Evolutionary conservation across 2,329 filamentous ascomycete genomes (phyloP), one percentile per base, ranked within the genome.

Genomic region (Fusarium anguioides): DNA sequence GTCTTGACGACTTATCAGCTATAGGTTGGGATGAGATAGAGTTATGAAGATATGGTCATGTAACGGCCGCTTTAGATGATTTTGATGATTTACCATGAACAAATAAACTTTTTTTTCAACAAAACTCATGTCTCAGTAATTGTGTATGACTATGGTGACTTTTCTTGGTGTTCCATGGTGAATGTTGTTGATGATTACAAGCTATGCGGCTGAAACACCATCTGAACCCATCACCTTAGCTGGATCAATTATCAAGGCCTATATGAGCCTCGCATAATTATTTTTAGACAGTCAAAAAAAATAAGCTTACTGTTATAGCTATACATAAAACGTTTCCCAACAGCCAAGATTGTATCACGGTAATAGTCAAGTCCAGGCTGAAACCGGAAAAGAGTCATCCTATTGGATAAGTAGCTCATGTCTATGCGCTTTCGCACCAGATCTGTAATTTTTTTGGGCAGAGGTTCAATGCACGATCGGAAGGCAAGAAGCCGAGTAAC

Each of bases 1-100:
- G 76, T 79, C 8, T 55, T 76, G 58, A 74, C 76, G 2, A 73
- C 62, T 23, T 79, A 76, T 45, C 67, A 64, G 18, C 46, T 75
- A 61, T 53, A 60, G 45, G 36, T 20, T 48, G 23, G 42, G 47
- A 33, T 31, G 18, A 40, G 57, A 51, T 33, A 12, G n/a, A 12
- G 27, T 9, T 14, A 29, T n/a, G 8, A 36, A 17, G 17, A 23
- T 24, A 4, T 5, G 24, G 17, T 33, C 8, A 41, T n/a, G 27
- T 6, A 14, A 58, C 27, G 29, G 31, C 40, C 39, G 44, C 12
- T 55, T n/a, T 45, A 63, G 6, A 63, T 29, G 60, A 63, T 17
- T 21, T 63, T 46, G 12, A 58, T 26, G 31, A 58, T 36, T 10
- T n/a, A 63, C 27, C 14, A 63, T 41, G 20, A 62, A 47, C 27